Conservation (phyloP, 495 filamentous ascomycete species). For the Penicillium ochrochloron region DNA sequence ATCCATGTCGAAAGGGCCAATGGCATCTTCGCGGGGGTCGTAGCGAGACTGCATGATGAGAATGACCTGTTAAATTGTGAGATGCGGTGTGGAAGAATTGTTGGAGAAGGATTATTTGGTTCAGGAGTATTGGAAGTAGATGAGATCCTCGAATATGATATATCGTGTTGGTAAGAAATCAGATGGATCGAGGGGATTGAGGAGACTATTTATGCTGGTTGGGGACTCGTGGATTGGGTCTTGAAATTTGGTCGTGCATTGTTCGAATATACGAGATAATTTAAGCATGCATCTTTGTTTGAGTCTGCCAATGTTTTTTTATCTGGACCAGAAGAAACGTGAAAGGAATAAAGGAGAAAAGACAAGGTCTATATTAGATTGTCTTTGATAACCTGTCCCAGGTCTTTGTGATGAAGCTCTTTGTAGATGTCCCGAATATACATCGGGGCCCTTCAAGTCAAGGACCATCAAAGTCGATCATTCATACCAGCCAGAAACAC, state of each 20-base stretch:
- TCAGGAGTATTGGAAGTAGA: background rate
- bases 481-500: background rate
- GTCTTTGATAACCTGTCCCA: background rate
- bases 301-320: background rate
- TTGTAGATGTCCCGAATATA: background rate
- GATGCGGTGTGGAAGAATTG: background rate
- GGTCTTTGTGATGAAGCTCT: background rate
- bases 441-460: background rate
- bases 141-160: background rate
- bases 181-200: background rate
- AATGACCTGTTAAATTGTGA: background rate
- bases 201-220: background rate
- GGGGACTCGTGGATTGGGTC: background rate
- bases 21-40: background rate
- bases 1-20: slow-evolving; percentile 7
- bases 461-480: background rate
- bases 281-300: background rate
- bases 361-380: background rate
- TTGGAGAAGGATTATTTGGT: background rate
- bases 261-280: background rate
- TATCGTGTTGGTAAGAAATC: background rate
- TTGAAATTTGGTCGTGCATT: background rate
- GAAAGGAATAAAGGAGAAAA: background rate
- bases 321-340: background rate
- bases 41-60: background rate